Evolutionary conservation across 371 early-diverging fungal genomes (phyloP).

Genomic region (Coemansia sp.): DNA sequence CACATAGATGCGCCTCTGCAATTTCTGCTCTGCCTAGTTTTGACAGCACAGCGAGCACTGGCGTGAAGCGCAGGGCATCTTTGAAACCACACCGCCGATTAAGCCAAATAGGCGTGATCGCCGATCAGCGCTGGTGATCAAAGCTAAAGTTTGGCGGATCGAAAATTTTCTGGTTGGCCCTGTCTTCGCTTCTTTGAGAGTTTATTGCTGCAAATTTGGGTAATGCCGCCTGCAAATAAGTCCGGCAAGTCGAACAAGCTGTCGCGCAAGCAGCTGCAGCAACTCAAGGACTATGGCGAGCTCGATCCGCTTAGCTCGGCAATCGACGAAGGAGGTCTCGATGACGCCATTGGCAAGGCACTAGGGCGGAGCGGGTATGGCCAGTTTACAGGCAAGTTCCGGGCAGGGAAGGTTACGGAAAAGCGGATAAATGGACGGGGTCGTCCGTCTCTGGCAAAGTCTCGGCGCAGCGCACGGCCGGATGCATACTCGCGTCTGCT

Average conservation of each 20-base stretch:
- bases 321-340: conserved; percentile 45
- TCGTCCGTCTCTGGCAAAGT: conserved; percentile 1
- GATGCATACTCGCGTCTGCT: conserved; percentile 41
- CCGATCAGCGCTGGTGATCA: not conserved
- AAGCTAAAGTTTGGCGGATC: too few relatives aligned
- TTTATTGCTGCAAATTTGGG: not conserved
- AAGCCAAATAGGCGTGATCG: not conserved
- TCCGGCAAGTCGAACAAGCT: conserved; percentile 21
- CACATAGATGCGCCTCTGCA: too few relatives aligned
- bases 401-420: not conserved
- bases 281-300: conserved; percentile 70
- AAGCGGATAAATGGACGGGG: not conserved
- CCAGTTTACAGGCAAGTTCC: conserved; percentile 16
- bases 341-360: conserved; percentile 51
- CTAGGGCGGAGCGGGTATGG: conserved; percentile 40
- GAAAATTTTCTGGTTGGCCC: not conserved
- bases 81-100: too few relatives aligned
- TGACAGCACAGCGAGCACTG: too few relatives aligned
- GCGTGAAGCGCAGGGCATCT: too few relatives aligned
- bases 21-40: too few relatives aligned
- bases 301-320: conserved; percentile 57
- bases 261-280: conserved; percentile 53
- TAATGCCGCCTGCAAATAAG: conserved; percentile 46
- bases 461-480: conserved; percentile 7
- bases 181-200: not conserved